Base-by-base conservation (phyloP, 2,329 filamentous ascomycete genomes). In the Cladobotryum protrusum region DNA sequence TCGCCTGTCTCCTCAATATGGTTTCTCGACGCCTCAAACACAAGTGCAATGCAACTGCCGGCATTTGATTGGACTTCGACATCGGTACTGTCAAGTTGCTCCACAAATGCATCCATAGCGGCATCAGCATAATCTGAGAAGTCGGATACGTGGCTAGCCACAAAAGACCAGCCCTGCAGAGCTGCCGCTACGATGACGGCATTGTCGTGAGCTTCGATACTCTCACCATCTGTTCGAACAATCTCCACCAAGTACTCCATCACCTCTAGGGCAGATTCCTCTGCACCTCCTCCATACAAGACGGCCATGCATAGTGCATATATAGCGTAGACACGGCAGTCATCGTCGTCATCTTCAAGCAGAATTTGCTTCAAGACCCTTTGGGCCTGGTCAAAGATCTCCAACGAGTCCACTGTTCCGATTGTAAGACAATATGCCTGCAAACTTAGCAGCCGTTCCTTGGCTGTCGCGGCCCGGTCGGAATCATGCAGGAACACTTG, bases 181-280 rank as follows among this genome's bases (percentile, higher is more conserved):
- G 89, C 87, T 1, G 88, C 86, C 3, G 81, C 76, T 1, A 95
- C 89, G 2, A 89, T 79, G 3, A 75, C 73, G 0, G 76, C 81
- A 56, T 84, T 85, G 60, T 95, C 89, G 34, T 77, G 74, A 0
- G 89, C 87, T 5, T 82, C 81, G 39, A 92, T 75, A 2, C 76
- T 81, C 36, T 85, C 76, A 3, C 90, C 90, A 57, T 96, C 89
- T 7, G 84, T 88, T 53, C 88, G 83, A 15, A 90, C 73, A 45
- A 95, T 88, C 52, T 90, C 86, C 11, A 92, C 70, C 24, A 92
- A 71, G 56, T 85, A 88, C 3, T 84, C 81, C 74, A 95, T 85
- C 43, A 87, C 73, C 33, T 90, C 85, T 37, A 85, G 72, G 0
- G 83, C 81, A 17, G 83, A 84, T 32, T 84, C 81, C 29, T 81